phyloP scores from a whole-genome alignment of 208 protist species.

The Trypanosoma grayi region DNA sequence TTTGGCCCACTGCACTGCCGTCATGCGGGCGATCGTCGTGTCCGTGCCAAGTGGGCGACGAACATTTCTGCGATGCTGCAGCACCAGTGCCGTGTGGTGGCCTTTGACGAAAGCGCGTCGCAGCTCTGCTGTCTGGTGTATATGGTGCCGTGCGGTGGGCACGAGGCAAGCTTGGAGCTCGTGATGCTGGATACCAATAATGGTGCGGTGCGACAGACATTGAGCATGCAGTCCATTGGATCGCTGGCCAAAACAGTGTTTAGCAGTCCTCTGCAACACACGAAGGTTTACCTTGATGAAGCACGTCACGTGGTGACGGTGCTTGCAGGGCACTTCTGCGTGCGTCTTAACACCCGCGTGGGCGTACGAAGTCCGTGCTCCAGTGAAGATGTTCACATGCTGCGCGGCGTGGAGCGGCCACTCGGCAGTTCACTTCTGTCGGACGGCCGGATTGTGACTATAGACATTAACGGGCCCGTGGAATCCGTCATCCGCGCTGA shows the following conservation, averaged over 20 bases:
- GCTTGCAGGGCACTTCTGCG: conserved; percentile 46
- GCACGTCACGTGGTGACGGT: conserved; percentile 40
- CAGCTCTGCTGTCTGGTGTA: conserved; percentile 44
- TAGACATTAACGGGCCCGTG: conserved; percentile 51
- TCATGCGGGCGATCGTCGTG: not conserved
- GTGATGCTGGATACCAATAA: conserved; percentile 46
- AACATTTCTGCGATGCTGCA: conserved; percentile 51
- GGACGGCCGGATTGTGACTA: conserved; percentile 50
- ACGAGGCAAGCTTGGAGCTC: conserved; percentile 38
- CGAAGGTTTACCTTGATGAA: conserved; percentile 54
- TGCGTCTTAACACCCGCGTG: conserved; percentile 78
- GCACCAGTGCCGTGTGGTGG: conserved; percentile 34
- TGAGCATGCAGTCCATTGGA: conserved; percentile 53
- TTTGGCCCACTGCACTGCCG: conserved; percentile 13
- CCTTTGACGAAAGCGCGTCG: conserved; percentile 44
- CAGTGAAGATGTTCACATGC: conserved; percentile 60
- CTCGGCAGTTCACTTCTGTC: conserved; percentile 40
- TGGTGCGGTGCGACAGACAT: conserved; percentile 55
- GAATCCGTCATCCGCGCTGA: conserved; percentile 22
- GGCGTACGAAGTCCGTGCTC: conserved; percentile 66
- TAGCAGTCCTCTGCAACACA: conserved; percentile 49
- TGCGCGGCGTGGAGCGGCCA: conserved; percentile 30
- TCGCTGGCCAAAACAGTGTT: conserved; percentile 40
- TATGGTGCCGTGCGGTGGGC: conserved; percentile 17
- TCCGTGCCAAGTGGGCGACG: conserved; percentile 49